Evolutionary conservation across 371 early-diverging fungal species (phyloP), one percentile per base, ranked within the genome.

Genomic region (Dichotomocladium elegans): DNA sequence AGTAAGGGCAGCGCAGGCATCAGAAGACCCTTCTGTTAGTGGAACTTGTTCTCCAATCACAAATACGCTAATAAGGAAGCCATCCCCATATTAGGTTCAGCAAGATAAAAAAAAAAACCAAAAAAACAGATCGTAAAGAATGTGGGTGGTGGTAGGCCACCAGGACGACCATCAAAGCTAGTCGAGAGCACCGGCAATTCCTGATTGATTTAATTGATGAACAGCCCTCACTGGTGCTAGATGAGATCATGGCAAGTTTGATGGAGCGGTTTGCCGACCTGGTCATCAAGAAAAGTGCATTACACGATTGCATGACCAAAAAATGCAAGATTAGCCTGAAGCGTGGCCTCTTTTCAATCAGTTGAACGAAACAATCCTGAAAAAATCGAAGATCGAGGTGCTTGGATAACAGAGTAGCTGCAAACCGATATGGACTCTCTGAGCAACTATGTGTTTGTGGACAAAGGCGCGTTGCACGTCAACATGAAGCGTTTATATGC

Each of bases 311-410:
- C 41, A 42, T 61, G 21, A 66, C 43, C 14, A 50, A 58, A 26
- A 50, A 66, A 34, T 66, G 63, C 51, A 59, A 54, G 21, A 53
- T 62, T 8, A 41, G 42, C 37, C 42, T 67, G 10, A 60, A 60
- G 28, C 41, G 61, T 12, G 63, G 55, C 21, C n/a, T n/a, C n/a
- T n/a, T n/a, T n/a, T n/a, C n/a, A n/a, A n/a, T n/a, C n/a, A n/a
- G n/a, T n/a, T n/a, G 65, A 60, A 44, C 46, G 49, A 54, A 66
- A 57, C 45, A 57, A 49, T 19, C 47, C 35, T 8, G 47, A 56
- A 26, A 58, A 59, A 49, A 52, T 67, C 35, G 35, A 57, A 51
- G 60, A 49, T 4, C 33, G 68, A 47, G 28, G 53, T 17, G 47
- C 47, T 19, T 66, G 59, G 51, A 46, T 59, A 21, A 40, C 44